Conservation (phyloP, 257 asterid species). For the Petrea volubilis region DNA sequence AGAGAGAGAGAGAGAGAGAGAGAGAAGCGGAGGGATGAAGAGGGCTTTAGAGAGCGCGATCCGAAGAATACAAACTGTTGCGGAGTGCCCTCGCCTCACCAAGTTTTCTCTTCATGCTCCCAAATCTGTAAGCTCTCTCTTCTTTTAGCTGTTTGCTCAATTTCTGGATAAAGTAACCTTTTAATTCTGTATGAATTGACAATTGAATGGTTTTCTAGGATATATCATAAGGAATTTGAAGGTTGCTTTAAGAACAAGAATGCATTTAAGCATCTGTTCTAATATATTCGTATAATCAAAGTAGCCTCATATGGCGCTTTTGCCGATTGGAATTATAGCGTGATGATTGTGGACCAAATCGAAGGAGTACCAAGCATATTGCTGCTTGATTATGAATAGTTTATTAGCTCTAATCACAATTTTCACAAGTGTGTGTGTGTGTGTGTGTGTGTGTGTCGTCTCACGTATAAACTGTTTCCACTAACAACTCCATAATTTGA, state of each 20-base stretch:
- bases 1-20: neutral
- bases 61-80: slow-evolving; percentile 44
- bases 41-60: slow-evolving; percentile 26
- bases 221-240: neutral
- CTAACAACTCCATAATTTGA: neutral
- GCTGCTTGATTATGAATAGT: slow-evolving; percentile 1
- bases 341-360: slow-evolving; percentile 6
- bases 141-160: neutral
- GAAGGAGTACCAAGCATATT: neutral
- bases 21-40: slow-evolving; percentile 15
- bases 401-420: neutral
- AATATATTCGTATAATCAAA: neutral
- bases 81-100: slow-evolving; percentile 57
- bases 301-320: neutral
- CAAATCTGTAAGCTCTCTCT: slow-evolving; percentile 41
- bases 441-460: neutral
- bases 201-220: neutral
- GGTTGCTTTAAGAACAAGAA: neutral
- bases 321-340: neutral
- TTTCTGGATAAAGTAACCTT: neutral
- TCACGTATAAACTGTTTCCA: neutral
- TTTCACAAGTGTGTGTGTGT: neutral
- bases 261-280: neutral
- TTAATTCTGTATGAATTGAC: slow-evolving; percentile 4
- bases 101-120: slow-evolving; percentile 60